These are phyloP conservation scores for Panellus pusillus DNA, from an alignment of 768 basidiomycete genomes.

Conservation along the genomic window DNA sequence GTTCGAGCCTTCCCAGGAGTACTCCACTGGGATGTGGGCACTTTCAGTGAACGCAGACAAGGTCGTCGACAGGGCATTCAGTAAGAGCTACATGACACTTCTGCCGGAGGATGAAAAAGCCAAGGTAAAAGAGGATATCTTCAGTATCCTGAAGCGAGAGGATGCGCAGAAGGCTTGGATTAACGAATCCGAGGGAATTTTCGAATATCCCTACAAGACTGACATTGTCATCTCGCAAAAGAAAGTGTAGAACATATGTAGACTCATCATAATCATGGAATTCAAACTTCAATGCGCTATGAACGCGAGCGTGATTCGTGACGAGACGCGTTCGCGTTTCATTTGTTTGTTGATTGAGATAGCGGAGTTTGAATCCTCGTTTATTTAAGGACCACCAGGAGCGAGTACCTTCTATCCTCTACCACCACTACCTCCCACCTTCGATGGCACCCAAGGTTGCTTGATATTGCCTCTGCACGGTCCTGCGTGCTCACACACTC, in stretches of 20 bases:
- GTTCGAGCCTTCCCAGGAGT: slow-evolving; percentile 64
- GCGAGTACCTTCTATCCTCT: neutral
- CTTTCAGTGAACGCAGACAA: slow-evolving; percentile 54
- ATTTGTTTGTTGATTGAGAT: neutral
- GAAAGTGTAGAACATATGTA: neutral
- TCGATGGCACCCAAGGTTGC: slow-evolving; percentile 35
- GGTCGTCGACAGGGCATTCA: slow-evolving; percentile 66
- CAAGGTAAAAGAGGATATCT: slow-evolving; percentile 50
- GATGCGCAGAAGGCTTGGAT: slow-evolving; percentile 72
- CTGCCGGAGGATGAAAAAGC: slow-evolving; percentile 58
- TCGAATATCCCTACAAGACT: slow-evolving; percentile 80
- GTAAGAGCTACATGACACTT: slow-evolving; percentile 84
- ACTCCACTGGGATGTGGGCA: slow-evolving; percentile 47
- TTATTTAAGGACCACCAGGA: neutral
- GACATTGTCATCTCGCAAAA: slow-evolving; percentile 51
- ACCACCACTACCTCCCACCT: slow-evolving; percentile 33
- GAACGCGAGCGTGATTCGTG: neutral
- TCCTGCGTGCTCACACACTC: neutral
- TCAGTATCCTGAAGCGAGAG: slow-evolving; percentile 51
- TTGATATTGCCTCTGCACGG: slow-evolving; percentile 5
- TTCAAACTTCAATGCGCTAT: too few species aligned
- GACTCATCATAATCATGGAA: too few species aligned
- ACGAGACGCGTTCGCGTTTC: neutral
- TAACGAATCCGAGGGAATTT: slow-evolving; percentile 67
- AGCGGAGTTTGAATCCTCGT: neutral